Base-by-base conservation (phyloP, 208 protist genomes). In the Acanthamoeba lugdunensis region DNA sequence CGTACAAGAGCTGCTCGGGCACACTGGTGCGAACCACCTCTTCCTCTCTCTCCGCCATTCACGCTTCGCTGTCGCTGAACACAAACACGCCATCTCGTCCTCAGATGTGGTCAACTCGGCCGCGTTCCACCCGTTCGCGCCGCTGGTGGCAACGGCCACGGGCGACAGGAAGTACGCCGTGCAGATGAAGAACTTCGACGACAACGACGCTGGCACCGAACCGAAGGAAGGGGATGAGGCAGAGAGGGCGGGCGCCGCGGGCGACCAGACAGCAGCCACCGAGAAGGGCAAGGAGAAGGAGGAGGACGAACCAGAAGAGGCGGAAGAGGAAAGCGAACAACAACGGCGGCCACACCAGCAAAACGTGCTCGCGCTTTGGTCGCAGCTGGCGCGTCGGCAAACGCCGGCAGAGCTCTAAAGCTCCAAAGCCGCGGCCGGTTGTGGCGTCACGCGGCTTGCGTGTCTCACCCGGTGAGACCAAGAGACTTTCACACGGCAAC, bases 21-120 rank as follows among this genome's bases (percentile, higher is more conserved):
- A 91, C 63, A 75, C 30, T 11, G 85, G 85, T 91, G 18, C 30
- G 79, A 18, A 5, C 77, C n/a, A 37, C 30, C 52, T 28, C 61
- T 14, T 9, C 45, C 33, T 63, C 41, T 65, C 18, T 23, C 23
- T 2, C 2, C 37, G 37, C 37, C 37, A 41, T 41, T 71, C 54
- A 18, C 21, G 14, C 14, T 67, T 13, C 7, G 61, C 25, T 69
- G 23, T 13, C 25, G 13, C 81, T 61, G 28, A 85, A 21, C 2
- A 9, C 16, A 0, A 11, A 85, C 77, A 18, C 50, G 8, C 21
- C 33, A 13, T 61, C 21, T 7, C 65, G 79, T 9, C 21, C 5
- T 7, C 85, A 91, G 85, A 91, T 33, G 85, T 91, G 18, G 85
- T 91, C 33, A 67, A 91, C 63, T 28, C 61, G 4, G 52, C 58